Base-by-base conservation (phyloP, 371 early-diverging fungal species). In the Mortierella sp. region DNA sequence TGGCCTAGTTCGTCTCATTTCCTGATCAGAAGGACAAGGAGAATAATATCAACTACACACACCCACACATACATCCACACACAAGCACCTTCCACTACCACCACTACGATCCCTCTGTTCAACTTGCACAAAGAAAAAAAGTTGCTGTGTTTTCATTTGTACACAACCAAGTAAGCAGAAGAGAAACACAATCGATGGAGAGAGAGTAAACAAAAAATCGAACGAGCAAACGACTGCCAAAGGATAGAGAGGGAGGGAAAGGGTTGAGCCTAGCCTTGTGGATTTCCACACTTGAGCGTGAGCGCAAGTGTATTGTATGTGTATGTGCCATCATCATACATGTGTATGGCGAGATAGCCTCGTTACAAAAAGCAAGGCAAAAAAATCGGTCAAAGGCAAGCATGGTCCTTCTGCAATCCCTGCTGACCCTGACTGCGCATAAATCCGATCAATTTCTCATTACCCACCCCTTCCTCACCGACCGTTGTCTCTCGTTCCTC, bases 141-240 rank as follows among this genome's bases (percentile, higher is more conserved):
- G 11, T 29, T 27, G 63, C 63, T 63, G 35, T 63, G 32, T 63
- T 63, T 63, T 35, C 63, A 63, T 63, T 63, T 35, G 63, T 63
- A 2, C 63, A 16, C 32, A 27, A n/a, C 21, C n/a, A 55, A 21
- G n/a, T 4, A 58, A 29, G 14, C 10, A 14, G 14, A 58, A 29
- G 27, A 35, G 5, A 18, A 18, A 6, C 16, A 51, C 4, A 51
- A 18, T 63, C 63, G 63, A 35, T 63, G 35, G 63, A 63, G 63
- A 63, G 63, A 18, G 29, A 21, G n/a, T 10, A 32, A 32, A 49
- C 14, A 48, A 48, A 12, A 12, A 48, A n/a, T 14, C 32, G 32
- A 32, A 29, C 63, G 56, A 35, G 18, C 21, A 21, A 16, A 49
- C 6, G 49, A 18, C 18, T 21, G 18, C 63, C 49, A 18, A 35